Base-by-base conservation (phyloP, 2,329 filamentous ascomycete genomes). In the Colletotrichum tanaceti region DNA sequence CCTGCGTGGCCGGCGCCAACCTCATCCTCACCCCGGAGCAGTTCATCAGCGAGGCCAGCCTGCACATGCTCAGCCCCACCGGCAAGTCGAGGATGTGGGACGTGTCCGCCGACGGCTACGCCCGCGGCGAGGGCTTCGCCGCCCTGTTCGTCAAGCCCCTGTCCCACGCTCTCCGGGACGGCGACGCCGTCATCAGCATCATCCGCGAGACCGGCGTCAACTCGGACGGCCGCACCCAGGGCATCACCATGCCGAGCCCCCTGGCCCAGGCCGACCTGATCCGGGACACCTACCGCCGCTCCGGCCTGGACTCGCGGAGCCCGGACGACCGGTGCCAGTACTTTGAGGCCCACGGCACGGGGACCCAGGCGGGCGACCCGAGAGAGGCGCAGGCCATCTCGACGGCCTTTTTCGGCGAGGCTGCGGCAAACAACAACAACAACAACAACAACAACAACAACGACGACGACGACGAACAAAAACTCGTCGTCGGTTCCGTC, bases 261-360 rank as follows among this genome's bases (percentile, higher is more conserved):
- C 50, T 70, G 1, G 81, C 82, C 0, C 83, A 84, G 67, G 74
- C 75, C 6, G 70, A 73, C 5, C 73, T 83, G 5, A 84, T 85
- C 62, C 69, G 73, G 5, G 68, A 73, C 2, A 79, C 78, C 0
- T 84, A 84, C 70, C 59, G 65, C 2, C 73, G 73, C 39, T 79
- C 80, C 11, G 79, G 80, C 2, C 73, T 84, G 5, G 76, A 81
- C 63, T 69, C 74, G 2, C 60, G 63, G 5, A 71, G 72, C 24
- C 58, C 64, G 1, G 73, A 77, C 9, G 72, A 77, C n/a, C 75
- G 80, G 4, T 75, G 71, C 7, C 80, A 83, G 59, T 84, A 78
- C 69, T 82, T 84, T 22, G 81, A 84, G 63, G 79, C 79, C 3
- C 82, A 84, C 68, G 82, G 81, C 28, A 84, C 83, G 3, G 82